Evolutionary conservation across 331 rosid species (phyloP).

Genomic region (Arachis monticola): DNA sequence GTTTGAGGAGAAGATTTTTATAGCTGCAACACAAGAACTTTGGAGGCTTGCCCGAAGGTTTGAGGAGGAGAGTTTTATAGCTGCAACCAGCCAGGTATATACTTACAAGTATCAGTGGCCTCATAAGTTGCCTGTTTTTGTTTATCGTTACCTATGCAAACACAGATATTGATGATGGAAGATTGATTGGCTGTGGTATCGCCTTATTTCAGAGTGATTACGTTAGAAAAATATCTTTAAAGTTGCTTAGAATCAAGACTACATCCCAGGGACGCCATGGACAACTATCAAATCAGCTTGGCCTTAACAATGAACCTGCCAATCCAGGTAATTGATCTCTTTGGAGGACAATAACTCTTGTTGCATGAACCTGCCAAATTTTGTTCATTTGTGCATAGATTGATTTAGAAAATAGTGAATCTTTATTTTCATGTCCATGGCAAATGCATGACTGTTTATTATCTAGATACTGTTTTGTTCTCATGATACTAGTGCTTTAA

Average conservation of each 20-base stretch:
- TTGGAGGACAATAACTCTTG: neutral
- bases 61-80: slow-evolving; percentile 68
- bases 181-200: slow-evolving; percentile 1
- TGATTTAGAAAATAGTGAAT: no score
- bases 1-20: slow-evolving; percentile 83
- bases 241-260: slow-evolving; percentile 75
- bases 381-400: no score
- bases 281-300: slow-evolving; percentile 52
- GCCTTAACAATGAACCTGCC: slow-evolving; percentile 54
- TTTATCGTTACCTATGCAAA: neutral
- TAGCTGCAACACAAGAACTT: slow-evolving; percentile 61
- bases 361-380: slow-evolving; percentile 15
- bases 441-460: neutral
- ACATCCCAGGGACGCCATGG: slow-evolving; percentile 55
- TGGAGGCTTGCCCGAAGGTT: slow-evolving; percentile 68
- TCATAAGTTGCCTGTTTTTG: neutral
- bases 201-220: slow-evolving; percentile 60
- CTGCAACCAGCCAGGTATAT: slow-evolving; percentile 73
- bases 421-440: neutral
- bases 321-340: slow-evolving; percentile 58
- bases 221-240: slow-evolving; percentile 70
- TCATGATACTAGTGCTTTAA: neutral
- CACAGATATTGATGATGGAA: neutral
- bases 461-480: neutral
- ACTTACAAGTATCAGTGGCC: slow-evolving; percentile 1